Evolutionary conservation across 441 rosid species (phyloP).

Genomic region (Theobroma grandiflorum): DNA sequence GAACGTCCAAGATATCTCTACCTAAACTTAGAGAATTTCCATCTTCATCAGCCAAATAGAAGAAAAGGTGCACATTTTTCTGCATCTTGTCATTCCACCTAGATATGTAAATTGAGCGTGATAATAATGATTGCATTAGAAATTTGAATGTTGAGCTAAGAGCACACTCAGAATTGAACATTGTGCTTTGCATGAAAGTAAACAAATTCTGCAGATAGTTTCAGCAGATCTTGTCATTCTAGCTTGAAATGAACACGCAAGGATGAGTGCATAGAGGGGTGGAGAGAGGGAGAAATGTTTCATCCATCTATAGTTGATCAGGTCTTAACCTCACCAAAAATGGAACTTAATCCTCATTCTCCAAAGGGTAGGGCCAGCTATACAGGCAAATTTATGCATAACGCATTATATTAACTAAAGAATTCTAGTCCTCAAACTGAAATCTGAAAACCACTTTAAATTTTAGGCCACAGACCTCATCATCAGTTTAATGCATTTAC

Average conservation of each 20-base stretch:
- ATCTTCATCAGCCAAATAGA: conserved; percentile 94
- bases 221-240: neutral
- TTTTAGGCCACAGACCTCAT: neutral
- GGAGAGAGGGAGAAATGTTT: neutral
- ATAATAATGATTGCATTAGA: conserved; percentile 10
- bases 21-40: conserved; percentile 71
- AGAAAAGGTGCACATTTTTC: conserved; percentile 80
- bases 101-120: conserved; percentile 42
- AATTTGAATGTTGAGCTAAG: conserved; percentile 13
- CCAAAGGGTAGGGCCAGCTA: neutral
- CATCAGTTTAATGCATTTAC: neutral
- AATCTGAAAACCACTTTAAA: neutral
- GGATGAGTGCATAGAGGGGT: neutral
- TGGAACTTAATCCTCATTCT: conserved; percentile 2
- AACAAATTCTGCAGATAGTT: neutral
- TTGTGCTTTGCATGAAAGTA: neutral
- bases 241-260: conserved; percentile 2
- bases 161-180: neutral
- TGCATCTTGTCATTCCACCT: conserved; percentile 54
- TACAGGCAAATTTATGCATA: conserved; percentile 1
- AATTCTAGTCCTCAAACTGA: conserved; percentile 5
- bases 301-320: neutral
- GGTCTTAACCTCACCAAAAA: neutral
- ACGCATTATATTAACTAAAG: neutral
- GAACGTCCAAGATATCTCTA: conserved; percentile 46